phyloP scores from a whole-genome alignment of 2,329 filamentous ascomycete genomes.

The Aureobasidium vineae region DNA sequence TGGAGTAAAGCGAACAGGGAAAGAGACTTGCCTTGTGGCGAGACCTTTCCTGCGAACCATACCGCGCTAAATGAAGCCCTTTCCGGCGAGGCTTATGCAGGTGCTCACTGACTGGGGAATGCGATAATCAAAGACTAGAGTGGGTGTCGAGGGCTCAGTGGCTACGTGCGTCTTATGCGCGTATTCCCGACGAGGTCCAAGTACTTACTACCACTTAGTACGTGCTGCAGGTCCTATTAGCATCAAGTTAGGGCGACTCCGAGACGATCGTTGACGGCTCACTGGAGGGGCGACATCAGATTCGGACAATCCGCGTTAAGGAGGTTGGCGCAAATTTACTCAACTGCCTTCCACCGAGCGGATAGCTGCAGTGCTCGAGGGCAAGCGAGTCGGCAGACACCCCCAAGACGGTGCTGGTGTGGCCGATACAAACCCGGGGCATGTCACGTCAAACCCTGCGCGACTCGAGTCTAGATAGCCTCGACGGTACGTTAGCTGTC shows the following conservation, averaged over 20 bases:
- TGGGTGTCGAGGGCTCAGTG: slow-evolving; percentile 16
- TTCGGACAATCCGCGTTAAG: slow-evolving; percentile 12
- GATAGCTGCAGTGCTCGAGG: background rate
- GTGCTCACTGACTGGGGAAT: slow-evolving; percentile 23
- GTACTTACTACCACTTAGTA: slow-evolving; percentile 23
- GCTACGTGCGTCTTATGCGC: slow-evolving; percentile 21
- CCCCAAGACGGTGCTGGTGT: background rate
- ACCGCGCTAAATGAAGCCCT: slow-evolving; percentile 17
- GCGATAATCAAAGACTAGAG: slow-evolving; percentile 11
- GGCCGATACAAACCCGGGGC: slow-evolving; percentile 16
- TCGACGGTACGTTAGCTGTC: slow-evolving; percentile 21
- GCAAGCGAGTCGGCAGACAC: slow-evolving; percentile 6
- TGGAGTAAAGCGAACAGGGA: slow-evolving; percentile 5
- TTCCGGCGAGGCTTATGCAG: slow-evolving; percentile 20
- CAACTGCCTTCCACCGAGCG: slow-evolving; percentile 6
- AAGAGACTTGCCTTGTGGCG: slow-evolving; percentile 24
- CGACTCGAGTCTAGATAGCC: slow-evolving; percentile 3
- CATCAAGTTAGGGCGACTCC: slow-evolving; percentile 17
- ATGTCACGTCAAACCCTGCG: slow-evolving; percentile 23
- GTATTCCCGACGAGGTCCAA: slow-evolving; percentile 18
- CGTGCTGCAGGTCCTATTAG: slow-evolving; percentile 18
- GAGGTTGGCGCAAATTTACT: slow-evolving; percentile 18
- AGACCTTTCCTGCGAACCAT: slow-evolving; percentile 24
- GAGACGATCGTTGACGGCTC: slow-evolving; percentile 23
- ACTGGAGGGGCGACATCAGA: background rate